Conservation (phyloP, 805 yeast genomes). For the Kuraishia hungarica region DNA sequence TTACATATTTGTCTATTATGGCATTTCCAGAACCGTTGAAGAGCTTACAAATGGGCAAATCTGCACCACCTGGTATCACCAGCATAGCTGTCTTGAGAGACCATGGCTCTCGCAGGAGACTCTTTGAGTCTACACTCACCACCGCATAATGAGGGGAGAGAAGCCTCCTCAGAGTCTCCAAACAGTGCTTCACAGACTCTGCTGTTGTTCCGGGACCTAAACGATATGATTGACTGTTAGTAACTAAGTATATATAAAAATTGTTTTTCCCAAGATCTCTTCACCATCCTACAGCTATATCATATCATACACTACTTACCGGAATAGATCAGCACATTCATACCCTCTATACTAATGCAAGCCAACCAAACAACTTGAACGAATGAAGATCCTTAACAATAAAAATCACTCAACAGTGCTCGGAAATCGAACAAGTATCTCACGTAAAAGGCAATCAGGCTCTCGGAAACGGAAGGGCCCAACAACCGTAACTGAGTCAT, state of each 20-base stretch:
- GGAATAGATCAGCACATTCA: constrained; percentile 71
- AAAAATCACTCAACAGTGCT: no score
- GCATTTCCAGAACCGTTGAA: constrained; percentile 65
- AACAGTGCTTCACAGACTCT: constrained; percentile 77
- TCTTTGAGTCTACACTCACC: constrained; percentile 51
- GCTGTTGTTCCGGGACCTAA: constrained; percentile 76
- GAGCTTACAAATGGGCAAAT: constrained; percentile 69
- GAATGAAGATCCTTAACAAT: neutral
- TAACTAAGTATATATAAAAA: neutral
- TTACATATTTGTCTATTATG: constrained; percentile 53
- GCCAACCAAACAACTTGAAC: neutral
- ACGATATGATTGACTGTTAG: neutral
- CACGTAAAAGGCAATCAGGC: no score
- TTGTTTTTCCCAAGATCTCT: no score
- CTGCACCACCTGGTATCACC: constrained; percentile 97
- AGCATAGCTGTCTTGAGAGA: constrained; percentile 63
- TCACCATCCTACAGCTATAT: no score
- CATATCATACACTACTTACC: constrained; percentile 24
- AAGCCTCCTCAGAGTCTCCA: constrained; percentile 64
- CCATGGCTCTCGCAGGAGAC: constrained; percentile 84
- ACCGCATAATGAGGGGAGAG: constrained; percentile 90
- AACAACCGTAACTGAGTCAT: no score
- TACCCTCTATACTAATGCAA: constrained; percentile 14
- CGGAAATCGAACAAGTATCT: no score
- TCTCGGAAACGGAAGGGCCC: no score